These are phyloP conservation scores for Meira nashicola DNA, from an alignment of 1,284 basidiomycete genomes.

Conservation along the genomic window DNA sequence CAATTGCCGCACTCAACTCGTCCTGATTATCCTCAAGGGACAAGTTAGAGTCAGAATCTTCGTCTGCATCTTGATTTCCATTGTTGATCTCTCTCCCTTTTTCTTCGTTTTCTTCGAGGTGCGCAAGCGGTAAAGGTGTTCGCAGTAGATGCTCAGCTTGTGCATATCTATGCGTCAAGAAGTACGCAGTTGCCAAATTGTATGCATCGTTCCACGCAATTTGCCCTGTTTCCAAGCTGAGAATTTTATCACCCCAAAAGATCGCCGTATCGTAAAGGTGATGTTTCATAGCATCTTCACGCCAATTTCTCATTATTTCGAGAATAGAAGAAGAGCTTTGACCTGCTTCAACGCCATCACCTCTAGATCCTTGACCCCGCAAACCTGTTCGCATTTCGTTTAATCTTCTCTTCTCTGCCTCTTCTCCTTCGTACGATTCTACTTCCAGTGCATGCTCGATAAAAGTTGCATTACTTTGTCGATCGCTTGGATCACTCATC, in stretches of 20 bases:
- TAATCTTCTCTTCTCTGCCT: not conserved
- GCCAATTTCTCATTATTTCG: constrained; percentile 91
- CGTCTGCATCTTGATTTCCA: constrained; percentile 2
- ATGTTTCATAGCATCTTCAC: constrained; percentile 95
- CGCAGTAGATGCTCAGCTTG: constrained; percentile 87
- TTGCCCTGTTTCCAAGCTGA: constrained; percentile 67
- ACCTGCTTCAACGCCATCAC: constrained; percentile 56
- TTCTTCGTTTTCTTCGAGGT: constrained; percentile 4
- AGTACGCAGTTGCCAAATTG: constrained; percentile 96
- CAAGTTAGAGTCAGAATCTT: not conserved
- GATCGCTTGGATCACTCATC: not conserved
- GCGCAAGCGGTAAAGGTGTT: constrained; percentile 62
- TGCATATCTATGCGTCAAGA: constrained; percentile 88
- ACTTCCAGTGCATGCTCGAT: constrained; percentile 15
- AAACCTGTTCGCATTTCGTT: constrained; percentile 9
- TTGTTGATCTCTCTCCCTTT: constrained; percentile 14
- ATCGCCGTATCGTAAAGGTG: constrained; percentile 95
- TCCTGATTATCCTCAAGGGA: constrained; percentile 9
- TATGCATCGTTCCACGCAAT: constrained; percentile 68
- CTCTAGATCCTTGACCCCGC: not conserved
- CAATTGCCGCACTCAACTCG: constrained; percentile 21
- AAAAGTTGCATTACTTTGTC: constrained; percentile 7
- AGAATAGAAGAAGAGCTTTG: constrained; percentile 57
- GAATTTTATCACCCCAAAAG: constrained; percentile 96
- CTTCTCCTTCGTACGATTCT: constrained; percentile 2